Conservation (phyloP, 345 rosid genomes). For the Cardamine occulta region DNA sequence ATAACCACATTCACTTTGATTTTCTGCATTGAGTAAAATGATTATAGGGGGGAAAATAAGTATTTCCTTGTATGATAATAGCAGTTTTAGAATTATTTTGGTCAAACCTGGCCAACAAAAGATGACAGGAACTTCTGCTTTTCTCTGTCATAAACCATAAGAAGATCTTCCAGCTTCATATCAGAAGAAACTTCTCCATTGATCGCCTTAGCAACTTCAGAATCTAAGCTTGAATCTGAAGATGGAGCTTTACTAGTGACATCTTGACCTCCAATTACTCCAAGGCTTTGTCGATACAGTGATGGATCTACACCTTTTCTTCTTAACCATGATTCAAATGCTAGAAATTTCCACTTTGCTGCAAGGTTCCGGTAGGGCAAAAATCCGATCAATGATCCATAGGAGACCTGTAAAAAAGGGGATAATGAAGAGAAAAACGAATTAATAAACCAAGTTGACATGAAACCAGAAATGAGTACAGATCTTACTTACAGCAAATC, state of each 20-base stretch:
- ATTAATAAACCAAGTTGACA: background rate
- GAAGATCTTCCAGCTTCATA: constrained; percentile 87
- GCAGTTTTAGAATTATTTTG: background rate
- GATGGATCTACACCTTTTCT: constrained; percentile 89
- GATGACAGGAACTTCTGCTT: constrained; percentile 84
- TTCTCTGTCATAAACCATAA: constrained; percentile 74
- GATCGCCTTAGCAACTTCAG: constrained; percentile 43
- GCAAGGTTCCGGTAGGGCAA: constrained; percentile 86
- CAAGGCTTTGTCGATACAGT: constrained; percentile 64
- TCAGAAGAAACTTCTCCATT: constrained; percentile 59
- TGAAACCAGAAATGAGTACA: constrained; percentile 26
- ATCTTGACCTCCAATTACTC: constrained; percentile 70
- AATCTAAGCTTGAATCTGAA: constrained; percentile 44
- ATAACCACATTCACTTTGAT: constrained; percentile 59
- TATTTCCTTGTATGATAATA: background rate
- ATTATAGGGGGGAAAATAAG: background rate
- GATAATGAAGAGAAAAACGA: constrained; percentile 21
- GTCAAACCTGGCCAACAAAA: constrained; percentile 86
- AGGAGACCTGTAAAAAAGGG: constrained; percentile 64
- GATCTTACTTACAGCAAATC: constrained; percentile 72
- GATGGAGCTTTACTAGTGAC: constrained; percentile 42
- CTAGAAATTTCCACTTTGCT: constrained; percentile 81
- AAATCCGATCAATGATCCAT: constrained; percentile 84
- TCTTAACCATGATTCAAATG: constrained; percentile 94
- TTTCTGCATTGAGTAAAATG: constrained; percentile 57